These are phyloP conservation scores for Sporothrix mexicana DNA, from an alignment of 2,329 filamentous ascomycete species.

Conservation along the genomic window DNA sequence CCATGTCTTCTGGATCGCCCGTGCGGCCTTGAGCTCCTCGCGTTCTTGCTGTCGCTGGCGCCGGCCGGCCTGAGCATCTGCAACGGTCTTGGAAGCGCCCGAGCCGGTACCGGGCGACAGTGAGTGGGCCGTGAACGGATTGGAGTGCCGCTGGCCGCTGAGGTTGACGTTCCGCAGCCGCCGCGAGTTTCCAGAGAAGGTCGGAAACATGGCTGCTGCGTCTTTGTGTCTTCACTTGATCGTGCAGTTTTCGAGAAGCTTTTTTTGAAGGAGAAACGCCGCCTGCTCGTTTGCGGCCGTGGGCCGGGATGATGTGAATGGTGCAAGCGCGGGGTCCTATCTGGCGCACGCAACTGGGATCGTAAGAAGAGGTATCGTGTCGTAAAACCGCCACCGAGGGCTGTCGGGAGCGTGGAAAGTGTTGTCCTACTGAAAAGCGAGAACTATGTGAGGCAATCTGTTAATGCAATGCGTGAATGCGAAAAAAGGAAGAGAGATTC, in stretches of 20 bases:
- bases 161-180: constrained; percentile 92
- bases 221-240: not conserved
- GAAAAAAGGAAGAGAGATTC: not conserved
- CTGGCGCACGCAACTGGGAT: not conserved
- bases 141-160: constrained; percentile 74
- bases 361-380: not conserved
- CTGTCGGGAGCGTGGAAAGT: not conserved
- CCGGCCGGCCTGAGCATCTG: constrained; percentile 85
- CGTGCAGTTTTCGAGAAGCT: not conserved
- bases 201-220: constrained; percentile 74
- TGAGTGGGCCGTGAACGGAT: constrained; percentile 74
- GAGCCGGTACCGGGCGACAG: constrained; percentile 63
- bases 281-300: constrained; percentile 9
- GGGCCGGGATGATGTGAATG: constrained; percentile 4
- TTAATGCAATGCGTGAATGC: not conserved
- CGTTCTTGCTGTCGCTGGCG: constrained; percentile 80
- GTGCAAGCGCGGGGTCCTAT: constrained; percentile 28
- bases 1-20: constrained; percentile 80
- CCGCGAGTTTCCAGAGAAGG: constrained; percentile 86
- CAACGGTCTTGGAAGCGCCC: constrained; percentile 77
- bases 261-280: not conserved
- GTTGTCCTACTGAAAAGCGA: not conserved
- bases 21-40: constrained; percentile 74
- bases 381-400: not conserved
- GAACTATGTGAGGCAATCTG: not conserved